phyloP scores from a whole-genome alignment of 495 filamentous ascomycete species.

The Penicillium cinerascens region DNA sequence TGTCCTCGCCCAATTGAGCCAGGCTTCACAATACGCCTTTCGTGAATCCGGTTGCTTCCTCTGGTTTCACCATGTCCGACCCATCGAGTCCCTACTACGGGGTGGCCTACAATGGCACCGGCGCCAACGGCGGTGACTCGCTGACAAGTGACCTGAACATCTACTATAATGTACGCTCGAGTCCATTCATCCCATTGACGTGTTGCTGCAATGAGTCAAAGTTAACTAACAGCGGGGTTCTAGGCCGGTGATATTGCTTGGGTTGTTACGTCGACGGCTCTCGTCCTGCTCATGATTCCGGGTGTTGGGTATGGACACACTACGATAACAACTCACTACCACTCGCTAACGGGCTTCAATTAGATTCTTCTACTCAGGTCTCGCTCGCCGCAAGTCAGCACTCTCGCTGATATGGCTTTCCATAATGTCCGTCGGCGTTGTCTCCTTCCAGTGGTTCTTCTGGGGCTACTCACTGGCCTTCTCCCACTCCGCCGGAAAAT shows the following conservation, averaged over 20 bases:
- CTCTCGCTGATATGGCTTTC: conserved; percentile 94
- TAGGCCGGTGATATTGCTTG: conserved; percentile 88
- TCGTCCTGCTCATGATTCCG: conserved; percentile 97
- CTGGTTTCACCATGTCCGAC: conserved; percentile 29
- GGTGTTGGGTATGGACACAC: conserved; percentile 69
- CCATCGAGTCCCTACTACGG: conserved; percentile 15
- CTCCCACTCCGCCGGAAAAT: conserved; percentile 77
- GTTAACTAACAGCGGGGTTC: conserved; percentile 14
- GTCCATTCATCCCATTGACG: background rate
- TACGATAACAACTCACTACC: background rate
- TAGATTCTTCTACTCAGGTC: conserved; percentile 96
- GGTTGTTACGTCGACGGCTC: conserved; percentile 81
- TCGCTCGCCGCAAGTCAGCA: conserved; percentile 94
- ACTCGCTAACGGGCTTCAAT: background rate
- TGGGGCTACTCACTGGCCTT: conserved; percentile 97
- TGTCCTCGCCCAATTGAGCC: background rate
- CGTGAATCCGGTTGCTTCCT: conserved; percentile 4
- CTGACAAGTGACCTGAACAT: conserved; percentile 72
- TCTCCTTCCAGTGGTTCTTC: conserved; percentile 98
- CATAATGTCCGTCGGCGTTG: conserved; percentile 89
- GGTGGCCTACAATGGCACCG: conserved; percentile 60
- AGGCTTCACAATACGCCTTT: background rate
- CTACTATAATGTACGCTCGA: conserved; percentile 64
- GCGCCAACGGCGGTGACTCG: conserved; percentile 69
- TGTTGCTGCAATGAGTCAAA: background rate